These are phyloP conservation scores for Cystobasidium onofrii DNA, from an alignment of 768 basidiomycete species.

Conservation along the genomic window DNA sequence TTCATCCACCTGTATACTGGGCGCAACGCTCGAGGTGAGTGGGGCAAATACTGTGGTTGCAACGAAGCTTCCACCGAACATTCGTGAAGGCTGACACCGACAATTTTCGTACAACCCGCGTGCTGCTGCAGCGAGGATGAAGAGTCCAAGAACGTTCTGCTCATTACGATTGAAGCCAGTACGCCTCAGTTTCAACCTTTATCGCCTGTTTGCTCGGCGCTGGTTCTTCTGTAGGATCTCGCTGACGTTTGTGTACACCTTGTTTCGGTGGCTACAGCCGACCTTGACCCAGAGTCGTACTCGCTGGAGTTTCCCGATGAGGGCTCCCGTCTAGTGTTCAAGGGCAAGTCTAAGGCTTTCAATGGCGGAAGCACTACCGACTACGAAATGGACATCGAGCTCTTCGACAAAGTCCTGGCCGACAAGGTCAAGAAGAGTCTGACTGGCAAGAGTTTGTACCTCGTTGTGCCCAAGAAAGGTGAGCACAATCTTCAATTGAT, in stretches of 20 bases:
- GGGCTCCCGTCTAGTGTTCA: conserved; percentile 22
- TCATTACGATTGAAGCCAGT: conserved; percentile 27
- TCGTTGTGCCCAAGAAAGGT: conserved; percentile 23
- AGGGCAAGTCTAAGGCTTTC: conserved; percentile 22
- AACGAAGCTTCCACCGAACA: not conserved
- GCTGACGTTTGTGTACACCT: not conserved
- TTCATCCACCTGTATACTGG: conserved; percentile 20
- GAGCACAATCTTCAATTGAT: not conserved
- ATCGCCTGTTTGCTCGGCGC: not conserved
- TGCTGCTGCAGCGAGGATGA: conserved; percentile 22
- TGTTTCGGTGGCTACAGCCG: not conserved
- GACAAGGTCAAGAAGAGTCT: conserved; percentile 17
- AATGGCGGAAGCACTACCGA: conserved; percentile 14
- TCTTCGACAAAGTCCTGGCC: conserved; percentile 13
- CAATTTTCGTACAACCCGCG: not conserved
- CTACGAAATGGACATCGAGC: conserved; percentile 23
- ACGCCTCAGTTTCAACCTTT: not conserved
- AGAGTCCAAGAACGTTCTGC: conserved; percentile 29
- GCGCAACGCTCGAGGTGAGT: conserved; percentile 28
- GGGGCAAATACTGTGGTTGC: not conserved
- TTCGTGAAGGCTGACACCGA: not conserved
- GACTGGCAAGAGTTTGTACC: conserved; percentile 19
- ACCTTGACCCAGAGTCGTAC: conserved; percentile 3
- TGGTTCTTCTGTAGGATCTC: not conserved
- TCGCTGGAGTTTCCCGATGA: conserved; percentile 28